A percentile compares a stretch with the other conserved stretches of the same genome.
These are phyloP conservation scores for Tetrahymena thermophila DNA, from an alignment of 73 alveolate species.

Conservation along the genomic window DNA sequence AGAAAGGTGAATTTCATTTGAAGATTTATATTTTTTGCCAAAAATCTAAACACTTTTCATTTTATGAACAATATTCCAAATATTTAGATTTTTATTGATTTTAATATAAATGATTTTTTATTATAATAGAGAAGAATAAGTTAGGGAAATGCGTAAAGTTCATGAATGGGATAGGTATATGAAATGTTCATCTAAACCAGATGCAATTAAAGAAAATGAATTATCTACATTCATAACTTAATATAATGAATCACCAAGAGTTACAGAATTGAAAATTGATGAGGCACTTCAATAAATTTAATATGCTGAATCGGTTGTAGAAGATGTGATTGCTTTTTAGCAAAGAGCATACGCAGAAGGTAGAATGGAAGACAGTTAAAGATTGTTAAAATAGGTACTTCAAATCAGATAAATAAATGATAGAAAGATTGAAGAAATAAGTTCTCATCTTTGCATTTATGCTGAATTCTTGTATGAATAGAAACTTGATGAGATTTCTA, in stretches of 20 bases:
- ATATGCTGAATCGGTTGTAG: constrained; percentile 21
- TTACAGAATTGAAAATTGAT: constrained; percentile 10
- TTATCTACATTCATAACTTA: constrained; percentile 60
- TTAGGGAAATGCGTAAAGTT: background rate
- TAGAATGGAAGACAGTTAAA: background rate
- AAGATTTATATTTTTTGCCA: background rate
- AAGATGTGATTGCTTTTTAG: constrained; percentile 15
- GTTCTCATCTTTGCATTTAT: background rate
- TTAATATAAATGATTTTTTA: background rate
- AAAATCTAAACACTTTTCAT: background rate
- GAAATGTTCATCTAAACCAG: constrained; percentile 53
- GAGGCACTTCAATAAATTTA: constrained; percentile 24
- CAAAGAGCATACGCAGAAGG: constrained; percentile 22
- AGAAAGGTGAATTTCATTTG: background rate
- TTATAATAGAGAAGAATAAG: background rate
- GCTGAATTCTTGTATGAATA: background rate
- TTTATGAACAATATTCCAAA: background rate
- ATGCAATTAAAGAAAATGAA: constrained; percentile 53
- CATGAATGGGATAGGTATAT: background rate
- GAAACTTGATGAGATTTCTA: background rate
- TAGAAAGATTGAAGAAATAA: background rate
- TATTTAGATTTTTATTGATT: background rate
- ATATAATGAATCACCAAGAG: constrained; percentile 41
- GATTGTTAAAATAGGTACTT: background rate
- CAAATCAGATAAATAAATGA: background rate